Evolutionary conservation across 208 protist species (phyloP), one percentile per base, ranked within the genome.

Genomic region (Entamoeba moshkovskii): DNA sequence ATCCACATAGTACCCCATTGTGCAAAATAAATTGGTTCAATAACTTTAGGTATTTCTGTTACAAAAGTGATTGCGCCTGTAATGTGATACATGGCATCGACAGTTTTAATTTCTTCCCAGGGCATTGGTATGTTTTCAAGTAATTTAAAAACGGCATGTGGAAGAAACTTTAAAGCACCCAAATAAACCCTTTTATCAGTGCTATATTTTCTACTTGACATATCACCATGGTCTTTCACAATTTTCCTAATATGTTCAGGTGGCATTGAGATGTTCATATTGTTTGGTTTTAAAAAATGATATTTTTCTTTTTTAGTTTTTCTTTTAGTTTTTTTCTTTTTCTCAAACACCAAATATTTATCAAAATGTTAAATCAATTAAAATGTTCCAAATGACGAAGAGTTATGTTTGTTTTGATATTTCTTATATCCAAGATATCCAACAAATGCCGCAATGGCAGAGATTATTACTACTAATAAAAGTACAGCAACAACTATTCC

Each of bases 1-100:
- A 99, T 99, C 99, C 99, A 99, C 97, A 99, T 99, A 0, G 98
- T 98, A 22, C 98, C 98, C 99, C 99, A 99, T 96, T 99, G 99
- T 15, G 99, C 98, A 92, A 98, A 95, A 93, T 94, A 96, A 3
- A 99, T 94, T 33, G 98, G 98, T 97, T 99, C 99, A 42, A 99
- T 98, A 1, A 99, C 99, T 25, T 96, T 97, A 29, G 99, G 99
- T 46, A 99, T 98, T 95, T 99, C 99, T 94, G 99, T 99, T 13
- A 99, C 98, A 94, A 99, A 99, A 25, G 99, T 99, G 33, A 99
- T 98, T 15, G 98, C 98, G 92, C 99, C 99, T 47, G 98, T 99
- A 13, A 99, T 97, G 96, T 99, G 99, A 96, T 99, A 99, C 44
- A 99, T 96, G 6, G 99, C 98, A 93, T 98, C 97, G 46, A 99